Evolutionary conservation across 257 asterid species (phyloP).

Genomic region (Eucommia ulmoides): DNA sequence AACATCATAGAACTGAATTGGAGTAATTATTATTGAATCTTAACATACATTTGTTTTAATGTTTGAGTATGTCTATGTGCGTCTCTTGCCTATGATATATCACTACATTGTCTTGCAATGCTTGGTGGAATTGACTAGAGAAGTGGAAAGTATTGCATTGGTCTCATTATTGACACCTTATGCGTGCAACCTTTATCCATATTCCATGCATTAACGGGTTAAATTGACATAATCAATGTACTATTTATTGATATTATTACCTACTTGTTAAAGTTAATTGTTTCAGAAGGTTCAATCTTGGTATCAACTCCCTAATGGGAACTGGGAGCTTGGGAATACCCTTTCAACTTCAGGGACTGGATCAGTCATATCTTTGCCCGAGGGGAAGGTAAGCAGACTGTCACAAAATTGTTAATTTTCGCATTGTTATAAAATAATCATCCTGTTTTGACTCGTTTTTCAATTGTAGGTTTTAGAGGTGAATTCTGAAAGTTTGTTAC

Average conservation of each 20-base stretch:
- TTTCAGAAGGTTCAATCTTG: conserved; percentile 76
- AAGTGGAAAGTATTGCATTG: neutral
- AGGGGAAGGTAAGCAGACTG: conserved; percentile 58
- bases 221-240: conserved; percentile 2
- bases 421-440: conserved; percentile 7
- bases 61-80: neutral
- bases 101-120: neutral
- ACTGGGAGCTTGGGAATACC: conserved; percentile 84
- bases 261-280: conserved; percentile 10
- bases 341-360: conserved; percentile 59
- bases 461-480: conserved; percentile 60
- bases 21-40: too few species aligned
- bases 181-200: neutral
- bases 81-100: neutral
- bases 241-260: conserved; percentile 8
- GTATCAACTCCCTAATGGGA: conserved; percentile 86
- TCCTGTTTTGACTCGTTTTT: conserved; percentile 5
- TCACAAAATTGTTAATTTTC: conserved; percentile 2
- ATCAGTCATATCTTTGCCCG: conserved; percentile 55
- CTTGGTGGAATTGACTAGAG: neutral
- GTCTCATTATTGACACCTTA: neutral
- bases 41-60: neutral
- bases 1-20: too few species aligned
- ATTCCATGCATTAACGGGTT: conserved; percentile 5
- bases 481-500: conserved; percentile 46